Conservation (phyloP, 495 filamentous ascomycete genomes). For the Penicillium ochrochloron region DNA sequence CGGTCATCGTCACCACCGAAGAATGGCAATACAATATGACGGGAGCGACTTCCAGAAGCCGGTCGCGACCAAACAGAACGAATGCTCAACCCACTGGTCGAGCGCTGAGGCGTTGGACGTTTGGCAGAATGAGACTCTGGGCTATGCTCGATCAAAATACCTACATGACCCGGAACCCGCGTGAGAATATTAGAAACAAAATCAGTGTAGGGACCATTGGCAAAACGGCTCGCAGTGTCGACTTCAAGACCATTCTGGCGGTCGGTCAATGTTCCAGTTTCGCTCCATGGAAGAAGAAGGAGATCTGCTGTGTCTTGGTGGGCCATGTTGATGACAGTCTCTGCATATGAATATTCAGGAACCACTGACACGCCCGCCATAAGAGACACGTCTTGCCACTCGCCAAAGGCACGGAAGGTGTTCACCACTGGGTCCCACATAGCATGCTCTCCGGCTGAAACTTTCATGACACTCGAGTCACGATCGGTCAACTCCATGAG, state of each 20-base stretch:
- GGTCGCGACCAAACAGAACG: constrained; percentile 50
- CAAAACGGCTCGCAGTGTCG: constrained; percentile 35
- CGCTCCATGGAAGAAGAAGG: constrained; percentile 89
- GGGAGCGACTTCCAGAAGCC: constrained; percentile 61
- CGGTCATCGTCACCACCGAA: constrained; percentile 85
- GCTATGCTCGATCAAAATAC: constrained; percentile 81
- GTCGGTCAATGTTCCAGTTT: constrained; percentile 75
- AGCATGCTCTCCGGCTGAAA: constrained; percentile 80
- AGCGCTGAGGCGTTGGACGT: constrained; percentile 41
- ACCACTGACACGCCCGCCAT: constrained; percentile 79
- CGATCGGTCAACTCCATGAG: constrained; percentile 90
- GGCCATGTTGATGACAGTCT: constrained; percentile 70
- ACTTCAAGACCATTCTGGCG: constrained; percentile 39
- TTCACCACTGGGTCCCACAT: constrained; percentile 87
- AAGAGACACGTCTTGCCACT: constrained; percentile 81
- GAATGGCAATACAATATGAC: constrained; percentile 88
- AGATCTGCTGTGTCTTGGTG: constrained; percentile 74
- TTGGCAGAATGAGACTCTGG: constrained; percentile 38
- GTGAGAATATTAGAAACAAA: constrained; percentile 70
- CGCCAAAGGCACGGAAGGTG: constrained; percentile 86
- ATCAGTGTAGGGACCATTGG: constrained; percentile 57
- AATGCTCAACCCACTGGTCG: constrained; percentile 61
- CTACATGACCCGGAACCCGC: constrained; percentile 66
- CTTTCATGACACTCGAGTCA: constrained; percentile 93
- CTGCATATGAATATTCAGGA: constrained; percentile 77